These are phyloP conservation scores for Sordariomycetes sp. DNA, from an alignment of 2,329 filamentous ascomycete species.

Conservation along the genomic window DNA sequence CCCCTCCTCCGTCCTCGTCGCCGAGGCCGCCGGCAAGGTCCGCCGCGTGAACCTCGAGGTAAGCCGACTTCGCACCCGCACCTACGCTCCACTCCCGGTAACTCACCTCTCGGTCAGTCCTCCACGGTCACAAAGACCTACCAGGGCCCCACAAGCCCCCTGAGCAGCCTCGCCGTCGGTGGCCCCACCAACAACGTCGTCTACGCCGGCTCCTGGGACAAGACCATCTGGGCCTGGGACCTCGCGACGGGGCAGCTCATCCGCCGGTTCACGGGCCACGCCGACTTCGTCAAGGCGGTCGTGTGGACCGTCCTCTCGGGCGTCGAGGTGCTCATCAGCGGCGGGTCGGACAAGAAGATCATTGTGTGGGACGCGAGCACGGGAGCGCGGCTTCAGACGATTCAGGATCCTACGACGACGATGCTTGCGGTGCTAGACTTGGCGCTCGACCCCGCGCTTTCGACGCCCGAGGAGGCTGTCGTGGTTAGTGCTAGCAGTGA, in stretches of 20 bases:
- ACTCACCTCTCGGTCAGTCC: neutral
- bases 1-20: constrained; percentile 54
- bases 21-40: constrained; percentile 75
- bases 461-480: constrained; percentile 32
- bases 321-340: constrained; percentile 55
- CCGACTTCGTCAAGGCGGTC: constrained; percentile 84
- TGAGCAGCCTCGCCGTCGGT: constrained; percentile 63
- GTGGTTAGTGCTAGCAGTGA: constrained; percentile 74
- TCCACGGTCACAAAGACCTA: constrained; percentile 30
- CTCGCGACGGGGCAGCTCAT: constrained; percentile 38
- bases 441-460: constrained; percentile 55
- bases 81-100: neutral
- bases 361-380: constrained; percentile 69
- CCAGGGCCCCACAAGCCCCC: constrained; percentile 63
- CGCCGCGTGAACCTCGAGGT: constrained; percentile 66
- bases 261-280: constrained; percentile 61
- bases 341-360: constrained; percentile 66
- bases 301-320: constrained; percentile 46
- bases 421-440: constrained; percentile 75
- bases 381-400: constrained; percentile 55
- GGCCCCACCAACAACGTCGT: constrained; percentile 42
- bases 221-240: constrained; percentile 78
- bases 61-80: constrained; percentile 10
- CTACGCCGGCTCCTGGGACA: constrained; percentile 92
- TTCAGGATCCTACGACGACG: constrained; percentile 58